phyloP scores from a whole-genome alignment of 345 rosid genomes.

The Rhizophora apiculata region DNA sequence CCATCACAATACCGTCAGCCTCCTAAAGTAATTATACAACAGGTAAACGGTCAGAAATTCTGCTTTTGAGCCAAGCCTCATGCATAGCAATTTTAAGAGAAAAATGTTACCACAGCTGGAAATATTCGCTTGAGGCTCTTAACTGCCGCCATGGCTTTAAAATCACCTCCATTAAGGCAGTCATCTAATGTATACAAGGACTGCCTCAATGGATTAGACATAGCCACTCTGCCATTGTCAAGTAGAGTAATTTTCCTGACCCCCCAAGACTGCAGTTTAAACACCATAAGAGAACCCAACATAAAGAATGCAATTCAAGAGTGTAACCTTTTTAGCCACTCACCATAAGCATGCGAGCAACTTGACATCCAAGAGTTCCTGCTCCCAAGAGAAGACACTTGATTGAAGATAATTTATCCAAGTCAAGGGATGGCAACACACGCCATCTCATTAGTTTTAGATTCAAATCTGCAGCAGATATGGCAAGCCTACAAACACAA shows the following conservation, averaged over 20 bases:
- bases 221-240: conserved; percentile 88
- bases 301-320: background rate
- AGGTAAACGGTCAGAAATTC: conserved; percentile 1
- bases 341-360: conserved; percentile 94
- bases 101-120: conserved; percentile 74
- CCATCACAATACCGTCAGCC: conserved; percentile 76
- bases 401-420: conserved; percentile 55
- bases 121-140: conserved; percentile 77
- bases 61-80: background rate
- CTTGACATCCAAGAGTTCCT: conserved; percentile 96
- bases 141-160: conserved; percentile 80
- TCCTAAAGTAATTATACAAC: conserved; percentile 35
- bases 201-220: conserved; percentile 97
- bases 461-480: conserved; percentile 92
- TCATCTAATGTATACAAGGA: conserved; percentile 88
- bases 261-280: conserved; percentile 79
- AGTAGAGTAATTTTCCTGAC: conserved; percentile 79
- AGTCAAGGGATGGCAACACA: conserved; percentile 82
- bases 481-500: conserved; percentile 58
- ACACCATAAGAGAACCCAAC: conserved; percentile 19
- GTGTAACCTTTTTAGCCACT: conserved; percentile 13
- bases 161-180: conserved; percentile 77
- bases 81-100: conserved; percentile 6
- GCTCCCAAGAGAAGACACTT: conserved; percentile 99
- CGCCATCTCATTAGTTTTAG: conserved; percentile 96